Percentiles rank a stretch among this genome's conserved stretches.
phyloP scores from a whole-genome alignment of 371 early-diverging fungal genomes.

The Phascolomyces articulosus region DNA sequence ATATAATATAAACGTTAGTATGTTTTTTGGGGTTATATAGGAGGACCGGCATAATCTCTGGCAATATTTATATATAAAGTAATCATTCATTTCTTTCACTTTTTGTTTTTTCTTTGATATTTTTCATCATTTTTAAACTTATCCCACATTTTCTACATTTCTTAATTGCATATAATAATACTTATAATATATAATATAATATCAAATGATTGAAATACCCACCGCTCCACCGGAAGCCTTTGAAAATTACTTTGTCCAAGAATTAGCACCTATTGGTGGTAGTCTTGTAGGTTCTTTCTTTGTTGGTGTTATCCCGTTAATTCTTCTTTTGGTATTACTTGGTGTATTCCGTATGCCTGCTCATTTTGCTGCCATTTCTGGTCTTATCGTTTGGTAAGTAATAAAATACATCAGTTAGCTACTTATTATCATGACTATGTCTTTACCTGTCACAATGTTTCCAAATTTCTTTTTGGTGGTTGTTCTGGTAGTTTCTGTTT shows the following conservation, averaged over 20 bases:
- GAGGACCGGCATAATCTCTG: neutral
- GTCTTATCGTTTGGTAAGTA: slow-evolving; percentile 40
- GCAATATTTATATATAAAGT: neutral
- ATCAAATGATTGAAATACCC: slow-evolving; percentile 32
- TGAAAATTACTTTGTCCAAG: slow-evolving; percentile 43
- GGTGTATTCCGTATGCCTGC: slow-evolving; percentile 45
- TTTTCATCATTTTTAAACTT: neutral
- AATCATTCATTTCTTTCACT: too few species aligned
- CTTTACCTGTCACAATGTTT: neutral
- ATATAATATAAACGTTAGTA: too few species aligned
- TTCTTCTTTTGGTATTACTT: slow-evolving; percentile 38
- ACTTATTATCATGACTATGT: too few species aligned
- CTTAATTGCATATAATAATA: neutral
- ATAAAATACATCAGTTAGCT: neutral
- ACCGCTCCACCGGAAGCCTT: slow-evolving; percentile 24
- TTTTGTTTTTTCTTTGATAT: too few species aligned
- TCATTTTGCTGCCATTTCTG: slow-evolving; percentile 34
- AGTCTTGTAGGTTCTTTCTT: slow-evolving; percentile 51
- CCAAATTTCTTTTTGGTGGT: neutral
- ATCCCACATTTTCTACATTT: too few species aligned
- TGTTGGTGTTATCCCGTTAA: slow-evolving; percentile 46
- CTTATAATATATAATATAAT: neutral
- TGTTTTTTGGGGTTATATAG: too few species aligned
- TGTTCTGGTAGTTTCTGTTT: too few species aligned
- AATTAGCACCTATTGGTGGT: slow-evolving; percentile 42